Conservation (phyloP, 352 stramenopile genomes). For the Pythium angustatum region DNA sequence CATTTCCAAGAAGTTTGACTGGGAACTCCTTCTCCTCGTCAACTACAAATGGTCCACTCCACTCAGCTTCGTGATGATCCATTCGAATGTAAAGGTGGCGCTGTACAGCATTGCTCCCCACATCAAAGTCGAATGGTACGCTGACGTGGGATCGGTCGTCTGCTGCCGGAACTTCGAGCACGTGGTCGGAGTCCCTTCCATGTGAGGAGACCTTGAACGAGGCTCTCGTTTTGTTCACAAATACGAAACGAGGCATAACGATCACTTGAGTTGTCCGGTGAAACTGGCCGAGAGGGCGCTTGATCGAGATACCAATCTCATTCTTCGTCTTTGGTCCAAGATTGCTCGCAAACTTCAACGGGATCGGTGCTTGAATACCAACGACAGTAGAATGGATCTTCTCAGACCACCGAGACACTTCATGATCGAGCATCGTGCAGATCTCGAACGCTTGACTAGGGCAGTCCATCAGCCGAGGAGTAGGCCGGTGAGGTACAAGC, state of each 20-base stretch:
- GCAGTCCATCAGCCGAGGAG: constrained; percentile 86
- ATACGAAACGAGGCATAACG: constrained; percentile 83
- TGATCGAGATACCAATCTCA: constrained; percentile 86
- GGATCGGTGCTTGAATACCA: constrained; percentile 80
- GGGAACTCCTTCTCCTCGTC: constrained; percentile 88
- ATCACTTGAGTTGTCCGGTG: constrained; percentile 87
- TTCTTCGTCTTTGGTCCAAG: constrained; percentile 65
- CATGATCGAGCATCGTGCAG: constrained; percentile 83
- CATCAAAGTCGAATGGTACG: constrained; percentile 75
- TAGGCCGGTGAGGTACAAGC: constrained; percentile 59
- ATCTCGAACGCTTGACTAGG: constrained; percentile 83
- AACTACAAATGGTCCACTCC: constrained; percentile 80
- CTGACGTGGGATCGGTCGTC: constrained; percentile 20
- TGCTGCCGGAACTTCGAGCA: constrained; percentile 54
- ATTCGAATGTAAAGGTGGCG: constrained; percentile 75
- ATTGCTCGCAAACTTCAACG: constrained; percentile 73
- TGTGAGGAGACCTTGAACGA: constrained; percentile 80
- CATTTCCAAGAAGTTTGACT: constrained; percentile 66
- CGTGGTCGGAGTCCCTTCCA: constrained; percentile 55
- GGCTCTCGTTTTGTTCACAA: constrained; percentile 82
- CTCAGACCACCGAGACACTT: constrained; percentile 83
- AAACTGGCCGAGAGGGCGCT: constrained; percentile 83
- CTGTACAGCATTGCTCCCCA: constrained; percentile 45
- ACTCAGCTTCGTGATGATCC: constrained; percentile 70
- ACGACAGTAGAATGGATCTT: constrained; percentile 87